Conservation (phyloP, 805 yeast genomes). For the Ascoidea rubescens region DNA sequence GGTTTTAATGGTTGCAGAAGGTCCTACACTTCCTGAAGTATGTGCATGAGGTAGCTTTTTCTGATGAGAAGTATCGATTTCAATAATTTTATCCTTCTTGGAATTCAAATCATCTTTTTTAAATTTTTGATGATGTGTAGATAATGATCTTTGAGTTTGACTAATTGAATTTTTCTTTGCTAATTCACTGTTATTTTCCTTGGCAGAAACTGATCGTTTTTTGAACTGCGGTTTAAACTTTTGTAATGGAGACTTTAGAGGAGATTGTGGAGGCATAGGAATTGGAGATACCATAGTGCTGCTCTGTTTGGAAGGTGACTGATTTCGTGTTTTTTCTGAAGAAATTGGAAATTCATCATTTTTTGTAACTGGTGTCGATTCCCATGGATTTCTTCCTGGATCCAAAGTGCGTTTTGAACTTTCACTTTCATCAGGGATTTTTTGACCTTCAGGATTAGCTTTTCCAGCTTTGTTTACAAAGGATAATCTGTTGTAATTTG, state of each 20-base stretch:
- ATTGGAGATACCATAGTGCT: too few relatives aligned
- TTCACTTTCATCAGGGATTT: neutral
- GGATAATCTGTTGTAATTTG: neutral
- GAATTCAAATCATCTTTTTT: neutral
- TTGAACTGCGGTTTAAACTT: slow-evolving; percentile 11
- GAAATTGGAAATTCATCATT: neutral
- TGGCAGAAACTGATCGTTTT: slow-evolving; percentile 39
- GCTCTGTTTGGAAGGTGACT: too few relatives aligned
- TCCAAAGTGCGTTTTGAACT: neutral
- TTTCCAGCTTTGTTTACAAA: neutral
- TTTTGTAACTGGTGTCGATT: neutral
- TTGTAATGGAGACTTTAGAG: slow-evolving; percentile 9
- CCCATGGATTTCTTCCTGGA: neutral
- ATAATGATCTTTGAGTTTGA: slow-evolving; percentile 26
- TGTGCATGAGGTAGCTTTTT: neutral
- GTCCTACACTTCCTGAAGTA: neutral
- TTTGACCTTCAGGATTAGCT: neutral
- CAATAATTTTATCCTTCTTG: neutral
- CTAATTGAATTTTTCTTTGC: slow-evolving; percentile 1
- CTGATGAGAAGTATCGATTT: neutral
- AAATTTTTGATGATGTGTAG: slow-evolving; percentile 9
- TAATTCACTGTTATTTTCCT: slow-evolving; percentile 18
- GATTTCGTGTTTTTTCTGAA: neutral
- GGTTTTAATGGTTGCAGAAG: neutral
- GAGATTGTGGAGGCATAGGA: slow-evolving; percentile 4